A percentile compares a stretch with the other conserved stretches of the same genome.
phyloP scores from a whole-genome alignment of 768 basidiomycete genomes.

The Dacryopinax spathularia region DNA sequence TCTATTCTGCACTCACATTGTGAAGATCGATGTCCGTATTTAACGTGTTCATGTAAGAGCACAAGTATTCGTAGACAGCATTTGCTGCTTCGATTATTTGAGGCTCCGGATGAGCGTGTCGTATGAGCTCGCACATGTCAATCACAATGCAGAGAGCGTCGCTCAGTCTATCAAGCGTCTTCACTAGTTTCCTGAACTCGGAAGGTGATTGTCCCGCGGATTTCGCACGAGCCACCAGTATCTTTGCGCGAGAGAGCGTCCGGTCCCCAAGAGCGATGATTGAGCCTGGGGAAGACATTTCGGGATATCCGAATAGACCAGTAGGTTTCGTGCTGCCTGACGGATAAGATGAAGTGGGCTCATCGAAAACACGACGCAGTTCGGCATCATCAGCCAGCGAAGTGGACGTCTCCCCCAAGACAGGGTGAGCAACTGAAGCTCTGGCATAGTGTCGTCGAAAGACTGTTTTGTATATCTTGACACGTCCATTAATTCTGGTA shows the following conservation, averaged over 20 bases:
- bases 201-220: constrained; percentile 52
- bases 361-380: neutral
- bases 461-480: neutral
- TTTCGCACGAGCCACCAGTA: constrained; percentile 73
- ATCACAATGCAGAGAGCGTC: constrained; percentile 93
- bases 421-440: neutral
- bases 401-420: neutral
- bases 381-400: neutral
- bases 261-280: constrained; percentile 62
- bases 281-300: constrained; percentile 51
- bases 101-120: constrained; percentile 83
- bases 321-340: constrained; percentile 25
- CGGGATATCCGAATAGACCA: constrained; percentile 74
- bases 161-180: constrained; percentile 91
- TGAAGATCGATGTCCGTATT: constrained; percentile 89
- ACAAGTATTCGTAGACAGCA: constrained; percentile 75
- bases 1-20: constrained; percentile 42
- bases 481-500: neutral
- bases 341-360: neutral
- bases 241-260: constrained; percentile 63
- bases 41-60: constrained; percentile 93
- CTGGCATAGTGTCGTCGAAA: neutral
- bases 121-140: constrained; percentile 84
- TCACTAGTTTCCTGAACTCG: constrained; percentile 76
- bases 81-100: constrained; percentile 75